Percentiles rank a stretch among this genome's conserved stretches.
Evolutionary conservation across 148 eudicot genomes (phyloP).

Genomic region (Nyssa sinensis): DNA sequence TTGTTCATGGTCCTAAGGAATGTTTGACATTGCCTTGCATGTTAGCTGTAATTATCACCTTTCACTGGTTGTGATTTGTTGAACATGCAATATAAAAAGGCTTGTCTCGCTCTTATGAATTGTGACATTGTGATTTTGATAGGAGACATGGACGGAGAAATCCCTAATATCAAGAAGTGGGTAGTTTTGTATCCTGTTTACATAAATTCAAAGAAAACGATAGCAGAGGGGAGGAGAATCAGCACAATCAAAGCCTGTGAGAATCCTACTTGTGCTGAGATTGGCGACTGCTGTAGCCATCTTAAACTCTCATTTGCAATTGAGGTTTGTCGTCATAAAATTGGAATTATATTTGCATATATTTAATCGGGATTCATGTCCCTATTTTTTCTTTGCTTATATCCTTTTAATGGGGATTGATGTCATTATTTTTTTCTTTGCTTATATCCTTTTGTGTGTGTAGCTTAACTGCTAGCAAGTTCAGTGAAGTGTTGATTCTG

Average conservation of each 20-base stretch:
- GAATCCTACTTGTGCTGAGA: neutral
- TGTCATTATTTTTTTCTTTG: neutral
- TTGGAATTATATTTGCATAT: neutral
- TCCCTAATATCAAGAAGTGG: neutral
- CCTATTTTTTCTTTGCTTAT: neutral
- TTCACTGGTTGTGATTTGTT: neutral
- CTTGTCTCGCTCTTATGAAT: neutral
- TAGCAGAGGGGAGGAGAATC: neutral
- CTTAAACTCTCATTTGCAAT: neutral
- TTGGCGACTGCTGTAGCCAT: neutral
- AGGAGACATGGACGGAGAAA: neutral
- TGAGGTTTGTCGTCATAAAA: neutral
- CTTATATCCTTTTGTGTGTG: neutral
- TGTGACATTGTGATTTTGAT: neutral
- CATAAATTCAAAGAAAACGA: neutral
- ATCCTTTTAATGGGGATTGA: neutral
- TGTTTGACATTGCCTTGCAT: no score
- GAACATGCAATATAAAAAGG: neutral
- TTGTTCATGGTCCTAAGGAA: neutral
- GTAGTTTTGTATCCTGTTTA: neutral
- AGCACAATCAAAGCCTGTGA: neutral
- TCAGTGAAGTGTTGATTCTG: neutral
- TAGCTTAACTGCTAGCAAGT: neutral
- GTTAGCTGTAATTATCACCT: neutral
- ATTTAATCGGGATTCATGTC: neutral